phyloP scores from a whole-genome alignment of 176 grass and related monocot genomes.

The sorghum (Sorghum bicolor) region Sorghum_bicolor_NCBIv3 NC_012876.2:60177501-60178000 shows the following conservation, averaged over 20 bases:
- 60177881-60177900: constrained; percentile 47
- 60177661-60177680: constrained; percentile 36
- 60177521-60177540: constrained; percentile 34
- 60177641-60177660: constrained; percentile 48
- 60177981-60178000: constrained; percentile 13
- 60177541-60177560: not conserved
- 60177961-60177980: not conserved
- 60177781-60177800: constrained; percentile 34
- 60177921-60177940: constrained; percentile 92
- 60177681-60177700: constrained; percentile 34
- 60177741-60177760: constrained; percentile 14
- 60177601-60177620: constrained; percentile 34
- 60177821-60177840: constrained; percentile 49
- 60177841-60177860: constrained; percentile 11
- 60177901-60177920: constrained; percentile 56
- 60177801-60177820: constrained; percentile 45
- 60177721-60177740: constrained; percentile 17
- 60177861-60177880: constrained; percentile 60
- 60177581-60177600: constrained; percentile 26
- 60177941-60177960: constrained; percentile 48
- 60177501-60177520: not conserved
- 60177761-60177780: constrained; percentile 38
- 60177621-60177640: constrained; percentile 49
- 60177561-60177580: constrained; percentile 47
- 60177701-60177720: constrained; percentile 25